Conservation (phyloP, 306 rosid species). For the Quercus mongolica region DNA sequence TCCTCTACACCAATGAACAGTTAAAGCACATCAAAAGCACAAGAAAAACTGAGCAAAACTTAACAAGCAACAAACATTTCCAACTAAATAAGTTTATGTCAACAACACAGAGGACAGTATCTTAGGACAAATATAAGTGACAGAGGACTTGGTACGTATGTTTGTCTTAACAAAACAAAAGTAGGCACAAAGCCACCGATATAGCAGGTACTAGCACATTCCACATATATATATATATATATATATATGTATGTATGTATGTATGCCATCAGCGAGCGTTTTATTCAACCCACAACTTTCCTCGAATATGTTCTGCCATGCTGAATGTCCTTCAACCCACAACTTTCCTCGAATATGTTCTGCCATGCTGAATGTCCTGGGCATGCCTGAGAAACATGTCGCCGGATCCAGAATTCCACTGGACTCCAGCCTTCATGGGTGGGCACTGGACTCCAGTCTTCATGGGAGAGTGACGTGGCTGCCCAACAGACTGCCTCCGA, state of each 20-base stretch:
- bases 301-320: conserved; percentile 57
- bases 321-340: conserved; percentile 70
- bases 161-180: background rate
- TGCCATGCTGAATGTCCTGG: conserved; percentile 54
- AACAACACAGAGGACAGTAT: background rate
- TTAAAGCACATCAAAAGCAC: background rate
- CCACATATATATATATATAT: background rate
- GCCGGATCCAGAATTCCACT: conserved; percentile 68
- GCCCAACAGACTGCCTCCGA: conserved; percentile 51
- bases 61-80: background rate
- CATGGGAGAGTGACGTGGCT: conserved; percentile 63
- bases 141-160: background rate
- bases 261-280: background rate
- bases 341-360: conserved; percentile 63
- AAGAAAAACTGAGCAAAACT: background rate
- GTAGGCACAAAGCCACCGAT: background rate
- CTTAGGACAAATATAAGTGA: background rate
- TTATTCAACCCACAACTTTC: conserved; percentile 70
- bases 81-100: background rate
- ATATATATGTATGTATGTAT: background rate
- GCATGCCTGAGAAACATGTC: conserved; percentile 54
- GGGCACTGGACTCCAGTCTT: conserved; percentile 17
- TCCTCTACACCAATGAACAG: background rate
- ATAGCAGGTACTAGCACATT: background rate
- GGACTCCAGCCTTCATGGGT: conserved; percentile 65